phyloP scores from a whole-genome alignment of 108 stramenopile genomes.

The Parietichytrium sp. region DNA sequence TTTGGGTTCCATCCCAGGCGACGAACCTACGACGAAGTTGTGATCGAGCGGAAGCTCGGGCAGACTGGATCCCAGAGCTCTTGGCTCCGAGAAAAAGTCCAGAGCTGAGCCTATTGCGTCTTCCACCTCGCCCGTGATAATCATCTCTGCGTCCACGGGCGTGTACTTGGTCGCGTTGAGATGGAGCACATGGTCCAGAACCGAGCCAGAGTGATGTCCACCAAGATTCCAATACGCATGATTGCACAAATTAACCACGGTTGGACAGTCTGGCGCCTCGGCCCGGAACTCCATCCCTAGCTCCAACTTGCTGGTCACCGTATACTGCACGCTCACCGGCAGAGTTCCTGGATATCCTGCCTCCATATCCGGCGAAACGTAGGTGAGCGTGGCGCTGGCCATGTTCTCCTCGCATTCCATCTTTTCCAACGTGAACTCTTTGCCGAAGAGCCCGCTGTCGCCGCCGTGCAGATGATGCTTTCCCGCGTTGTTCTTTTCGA shows the following conservation, averaged over 20 bases:
- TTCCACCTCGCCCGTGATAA: background rate
- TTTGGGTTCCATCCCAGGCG: background rate
- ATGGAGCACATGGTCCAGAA: background rate
- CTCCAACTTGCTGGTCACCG: background rate
- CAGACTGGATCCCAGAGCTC: background rate
- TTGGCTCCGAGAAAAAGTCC: background rate
- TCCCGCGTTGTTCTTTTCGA: too few species aligned
- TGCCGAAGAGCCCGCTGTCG: too few species aligned
- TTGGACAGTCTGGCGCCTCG: background rate
- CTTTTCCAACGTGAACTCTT: too few species aligned
- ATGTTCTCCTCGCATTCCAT: too few species aligned
- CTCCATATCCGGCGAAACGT: background rate
- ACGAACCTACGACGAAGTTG: background rate
- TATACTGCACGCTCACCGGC: background rate
- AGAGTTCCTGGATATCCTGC: background rate
- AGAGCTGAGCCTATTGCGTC: background rate
- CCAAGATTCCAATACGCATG: slow-evolving; percentile 80
- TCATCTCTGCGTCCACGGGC: background rate
- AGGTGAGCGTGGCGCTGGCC: too few species aligned
- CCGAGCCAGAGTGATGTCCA: slow-evolving; percentile 47
- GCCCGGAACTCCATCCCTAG: background rate
- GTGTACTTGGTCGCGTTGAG: background rate
- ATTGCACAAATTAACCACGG: slow-evolving; percentile 73
- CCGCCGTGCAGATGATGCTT: too few species aligned
- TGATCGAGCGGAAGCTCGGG: background rate